Conservation (phyloP, 2,329 filamentous ascomycete species). For the Alternaria sp. region DNA sequence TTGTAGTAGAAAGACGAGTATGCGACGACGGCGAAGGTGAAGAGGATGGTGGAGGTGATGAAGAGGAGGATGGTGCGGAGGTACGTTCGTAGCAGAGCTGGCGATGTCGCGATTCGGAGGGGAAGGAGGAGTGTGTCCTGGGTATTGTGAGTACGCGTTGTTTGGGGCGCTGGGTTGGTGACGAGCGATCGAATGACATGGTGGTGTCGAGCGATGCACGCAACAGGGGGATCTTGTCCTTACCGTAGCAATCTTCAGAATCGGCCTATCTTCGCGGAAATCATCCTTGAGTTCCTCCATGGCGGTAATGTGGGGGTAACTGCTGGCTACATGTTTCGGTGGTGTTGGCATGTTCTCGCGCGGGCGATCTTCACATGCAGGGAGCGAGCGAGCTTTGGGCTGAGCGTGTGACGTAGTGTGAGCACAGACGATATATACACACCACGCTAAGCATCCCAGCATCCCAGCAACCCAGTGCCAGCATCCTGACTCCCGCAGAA, state of each 20-base stretch:
- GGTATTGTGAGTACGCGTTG: constrained; percentile 14
- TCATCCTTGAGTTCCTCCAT: constrained; percentile 39
- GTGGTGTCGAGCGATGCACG: background rate
- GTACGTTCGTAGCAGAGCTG: constrained; percentile 70
- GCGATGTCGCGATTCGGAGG: constrained; percentile 65
- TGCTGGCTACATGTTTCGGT: constrained; percentile 3
- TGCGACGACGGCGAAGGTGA: constrained; percentile 66
- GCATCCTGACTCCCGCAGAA: background rate
- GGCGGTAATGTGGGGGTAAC: background rate
- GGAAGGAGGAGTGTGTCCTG: constrained; percentile 64
- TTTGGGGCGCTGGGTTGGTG: background rate
- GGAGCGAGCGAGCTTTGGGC: background rate
- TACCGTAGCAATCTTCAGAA: constrained; percentile 37
- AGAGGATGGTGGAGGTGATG: constrained; percentile 61
- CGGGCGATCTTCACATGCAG: constrained; percentile 38
- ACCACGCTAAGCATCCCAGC: constrained; percentile 34
- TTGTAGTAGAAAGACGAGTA: constrained; percentile 74
- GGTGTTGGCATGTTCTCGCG: constrained; percentile 13
- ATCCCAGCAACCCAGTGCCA: background rate
- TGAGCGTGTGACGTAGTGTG: constrained; percentile 39
- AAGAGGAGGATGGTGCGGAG: constrained; percentile 66
- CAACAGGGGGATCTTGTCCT: background rate
- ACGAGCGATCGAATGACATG: background rate
- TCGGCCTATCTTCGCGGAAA: constrained; percentile 13
- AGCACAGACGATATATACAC: constrained; percentile 27